phyloP scores from a whole-genome alignment of 1,284 basidiomycete genomes.

The Ceratobasidium papillatum region DNA sequence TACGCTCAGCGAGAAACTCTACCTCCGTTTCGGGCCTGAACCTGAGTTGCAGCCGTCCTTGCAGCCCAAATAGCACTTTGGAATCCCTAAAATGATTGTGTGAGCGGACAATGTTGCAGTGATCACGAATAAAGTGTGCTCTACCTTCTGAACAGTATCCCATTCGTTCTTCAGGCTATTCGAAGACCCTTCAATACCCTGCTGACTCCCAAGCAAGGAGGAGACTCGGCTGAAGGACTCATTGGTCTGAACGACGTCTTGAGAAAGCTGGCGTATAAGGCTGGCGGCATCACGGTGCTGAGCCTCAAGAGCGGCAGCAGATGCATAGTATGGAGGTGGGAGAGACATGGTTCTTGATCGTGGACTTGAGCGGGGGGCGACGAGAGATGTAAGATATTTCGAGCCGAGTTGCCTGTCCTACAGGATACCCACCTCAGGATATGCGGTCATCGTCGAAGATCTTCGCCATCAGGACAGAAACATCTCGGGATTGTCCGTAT shows the following conservation, averaged over 20 bases:
- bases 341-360: neutral
- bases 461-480: neutral
- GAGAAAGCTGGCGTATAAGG: neutral
- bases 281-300: neutral
- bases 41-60: neutral
- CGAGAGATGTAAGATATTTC: no score
- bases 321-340: conserved; percentile 7
- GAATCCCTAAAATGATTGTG: neutral
- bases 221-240: neutral
- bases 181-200: neutral
- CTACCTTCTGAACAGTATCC: neutral
- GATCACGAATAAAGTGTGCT: neutral
- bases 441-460: neutral
- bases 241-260: neutral
- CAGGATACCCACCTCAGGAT: neutral
- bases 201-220: neutral
- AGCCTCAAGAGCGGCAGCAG: neutral
- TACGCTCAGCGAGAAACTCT: no score
- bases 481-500: no score
- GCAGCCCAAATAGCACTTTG: neutral
- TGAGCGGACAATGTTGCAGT: neutral
- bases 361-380: no score
- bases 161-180: neutral
- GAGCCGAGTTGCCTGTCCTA: neutral
- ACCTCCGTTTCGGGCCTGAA: neutral